Percentiles rank a stretch among this genome's conserved stretches.
Conservation (phyloP, 2,329 filamentous ascomycete species). For the Claviceps quebecensis region DNA sequence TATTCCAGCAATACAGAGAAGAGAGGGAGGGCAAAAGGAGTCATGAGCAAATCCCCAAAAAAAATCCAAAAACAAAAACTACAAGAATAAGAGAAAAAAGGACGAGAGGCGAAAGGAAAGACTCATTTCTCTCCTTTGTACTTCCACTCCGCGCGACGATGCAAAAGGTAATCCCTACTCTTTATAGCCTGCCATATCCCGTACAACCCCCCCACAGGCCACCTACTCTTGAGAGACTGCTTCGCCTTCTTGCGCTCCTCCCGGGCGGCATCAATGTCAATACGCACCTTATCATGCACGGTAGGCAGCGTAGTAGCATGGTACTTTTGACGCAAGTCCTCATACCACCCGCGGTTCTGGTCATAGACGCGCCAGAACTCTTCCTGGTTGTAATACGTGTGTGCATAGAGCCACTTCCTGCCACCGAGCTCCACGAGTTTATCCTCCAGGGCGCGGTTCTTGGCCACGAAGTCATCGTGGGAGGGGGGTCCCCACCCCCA, state of each 20-base stretch:
- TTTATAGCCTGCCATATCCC: constrained; percentile 45
- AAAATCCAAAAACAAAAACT: not conserved
- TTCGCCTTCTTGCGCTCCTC: constrained; percentile 23
- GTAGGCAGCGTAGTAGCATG: constrained; percentile 45
- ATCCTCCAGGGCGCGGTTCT: constrained; percentile 58
- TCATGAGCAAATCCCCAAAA: not conserved
- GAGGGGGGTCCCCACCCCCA: constrained; percentile 62
- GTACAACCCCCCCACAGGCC: constrained; percentile 44
- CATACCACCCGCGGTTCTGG: constrained; percentile 40
- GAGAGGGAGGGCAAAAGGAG: not conserved
- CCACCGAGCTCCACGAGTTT: constrained; percentile 57
- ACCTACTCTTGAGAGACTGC: constrained; percentile 30
- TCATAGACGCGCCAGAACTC: constrained; percentile 57
- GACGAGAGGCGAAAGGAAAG: not conserved
- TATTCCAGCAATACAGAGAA: not conserved
- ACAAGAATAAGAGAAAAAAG: not conserved
- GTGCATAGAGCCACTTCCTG: constrained; percentile 78
- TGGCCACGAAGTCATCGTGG: constrained; percentile 44
- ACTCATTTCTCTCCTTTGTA: constrained; percentile 22
- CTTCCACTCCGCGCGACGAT: constrained; percentile 40
- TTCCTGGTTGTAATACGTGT: constrained; percentile 64
- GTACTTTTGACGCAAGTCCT: constrained; percentile 48
- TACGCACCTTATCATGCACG: constrained; percentile 58
- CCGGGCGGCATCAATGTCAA: constrained; percentile 33
- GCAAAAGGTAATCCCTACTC: constrained; percentile 41